Percentiles rank a stretch among this genome's conserved stretches.
Conservation (phyloP, 2,329 filamentous ascomycete genomes). For the Colletotrichum sidae region DNA sequence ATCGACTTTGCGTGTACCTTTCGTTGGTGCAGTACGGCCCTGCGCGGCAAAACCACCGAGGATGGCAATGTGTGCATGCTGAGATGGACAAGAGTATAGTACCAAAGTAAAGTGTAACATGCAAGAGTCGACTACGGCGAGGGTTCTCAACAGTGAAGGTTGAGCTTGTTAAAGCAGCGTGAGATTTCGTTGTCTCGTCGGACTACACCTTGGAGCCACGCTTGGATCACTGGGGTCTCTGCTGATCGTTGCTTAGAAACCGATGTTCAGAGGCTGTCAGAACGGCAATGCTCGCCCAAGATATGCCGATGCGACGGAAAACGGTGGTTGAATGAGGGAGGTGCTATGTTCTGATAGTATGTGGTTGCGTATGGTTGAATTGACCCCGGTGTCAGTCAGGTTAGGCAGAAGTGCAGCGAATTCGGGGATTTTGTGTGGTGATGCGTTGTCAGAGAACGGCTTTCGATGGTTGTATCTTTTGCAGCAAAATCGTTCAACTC, state of each 20-base stretch:
- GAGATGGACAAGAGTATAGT: no score
- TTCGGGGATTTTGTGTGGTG: constrained; percentile 58
- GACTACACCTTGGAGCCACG: constrained; percentile 19
- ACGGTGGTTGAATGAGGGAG: neutral
- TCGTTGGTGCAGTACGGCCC: no score
- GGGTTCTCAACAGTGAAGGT: no score
- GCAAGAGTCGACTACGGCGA: no score
- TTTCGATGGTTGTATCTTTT: neutral
- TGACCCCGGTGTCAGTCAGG: constrained; percentile 44
- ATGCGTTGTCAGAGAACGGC: constrained; percentile 62
- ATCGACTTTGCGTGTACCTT: neutral
- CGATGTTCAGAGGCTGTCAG: neutral
- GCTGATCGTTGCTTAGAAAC: constrained; percentile 22
- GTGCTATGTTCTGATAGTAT: no score
- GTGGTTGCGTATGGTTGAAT: constrained; percentile 6
- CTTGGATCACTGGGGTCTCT: constrained; percentile 18
- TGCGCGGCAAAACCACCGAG: no score
- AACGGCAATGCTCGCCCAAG: constrained; percentile 8
- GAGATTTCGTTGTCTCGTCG: constrained; percentile 34
- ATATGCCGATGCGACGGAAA: constrained; percentile 7
- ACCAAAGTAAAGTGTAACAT: no score
- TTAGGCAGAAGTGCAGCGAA: constrained; percentile 61
- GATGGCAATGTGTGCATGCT: no score
- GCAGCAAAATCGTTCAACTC: no score
- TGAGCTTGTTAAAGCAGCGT: constrained; percentile 29